Percentiles rank a stretch among this genome's conserved stretches.
Evolutionary conservation across 202 grass and related monocot genomes (phyloP).

Genomic region (Digitaria exilis): DNA sequence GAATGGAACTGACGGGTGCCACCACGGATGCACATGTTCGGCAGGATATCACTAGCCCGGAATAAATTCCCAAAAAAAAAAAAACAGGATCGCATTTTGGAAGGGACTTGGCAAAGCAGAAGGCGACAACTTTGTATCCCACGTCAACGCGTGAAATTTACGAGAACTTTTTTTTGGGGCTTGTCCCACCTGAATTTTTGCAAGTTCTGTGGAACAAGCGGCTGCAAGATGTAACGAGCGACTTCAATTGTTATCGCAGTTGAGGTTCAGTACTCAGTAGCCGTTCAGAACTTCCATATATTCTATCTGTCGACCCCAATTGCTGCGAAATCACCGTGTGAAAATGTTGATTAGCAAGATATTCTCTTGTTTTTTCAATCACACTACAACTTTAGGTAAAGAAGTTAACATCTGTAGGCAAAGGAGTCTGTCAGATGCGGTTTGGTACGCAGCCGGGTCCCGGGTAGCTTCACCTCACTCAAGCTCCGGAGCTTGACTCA

Average conservation of each 20-base stretch:
- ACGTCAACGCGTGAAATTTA: background rate
- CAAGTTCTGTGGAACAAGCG: background rate
- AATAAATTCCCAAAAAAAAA: constrained; percentile 2
- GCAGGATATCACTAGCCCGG: background rate
- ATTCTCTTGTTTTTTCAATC: background rate
- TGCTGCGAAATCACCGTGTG: background rate
- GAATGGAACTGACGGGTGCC: background rate
- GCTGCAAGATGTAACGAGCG: too few relatives aligned
- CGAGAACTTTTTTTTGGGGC: background rate
- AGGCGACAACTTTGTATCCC: background rate
- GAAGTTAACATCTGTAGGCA: too few relatives aligned
- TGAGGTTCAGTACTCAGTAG: background rate
- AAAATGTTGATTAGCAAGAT: background rate
- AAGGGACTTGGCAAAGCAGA: background rate
- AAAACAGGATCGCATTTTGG: background rate
- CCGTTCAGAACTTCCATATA: too few relatives aligned
- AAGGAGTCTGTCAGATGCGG: too few relatives aligned
- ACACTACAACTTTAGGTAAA: background rate
- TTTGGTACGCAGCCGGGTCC: too few relatives aligned
- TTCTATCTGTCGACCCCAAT: too few relatives aligned
- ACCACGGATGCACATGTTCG: background rate
- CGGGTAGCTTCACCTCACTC: too few relatives aligned
- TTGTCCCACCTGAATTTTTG: background rate
- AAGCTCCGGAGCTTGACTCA: too few relatives aligned
- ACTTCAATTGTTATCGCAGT: background rate